Evolutionary conservation across 2,329 filamentous ascomycete species (phyloP).

Genomic region (Cladosporium phlei): DNA sequence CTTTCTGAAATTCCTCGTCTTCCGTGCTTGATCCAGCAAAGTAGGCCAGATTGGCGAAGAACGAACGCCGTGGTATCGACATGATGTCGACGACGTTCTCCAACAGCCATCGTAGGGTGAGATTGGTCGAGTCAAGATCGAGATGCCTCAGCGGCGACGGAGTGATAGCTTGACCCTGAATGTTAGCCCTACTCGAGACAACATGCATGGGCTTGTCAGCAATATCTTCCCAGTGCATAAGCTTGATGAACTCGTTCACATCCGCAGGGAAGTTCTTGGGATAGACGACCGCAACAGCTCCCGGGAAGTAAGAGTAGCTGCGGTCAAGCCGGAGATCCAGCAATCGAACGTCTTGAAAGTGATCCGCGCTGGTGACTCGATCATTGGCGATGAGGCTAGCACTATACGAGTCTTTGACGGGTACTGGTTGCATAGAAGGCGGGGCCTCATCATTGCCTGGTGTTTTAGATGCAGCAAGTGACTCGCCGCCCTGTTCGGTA

Average conservation of each 20-base stretch:
- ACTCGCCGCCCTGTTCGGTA: too few relatives aligned
- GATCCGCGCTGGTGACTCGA: constrained; percentile 66
- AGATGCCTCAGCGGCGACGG: constrained; percentile 37
- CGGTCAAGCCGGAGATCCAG: constrained; percentile 55
- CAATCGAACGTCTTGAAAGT: constrained; percentile 93
- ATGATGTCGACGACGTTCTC: constrained; percentile 83
- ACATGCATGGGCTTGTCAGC: constrained; percentile 67
- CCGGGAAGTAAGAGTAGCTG: constrained; percentile 56
- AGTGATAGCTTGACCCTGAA: constrained; percentile 27
- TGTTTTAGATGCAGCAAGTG: neutral
- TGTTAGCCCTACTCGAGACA: constrained; percentile 27
- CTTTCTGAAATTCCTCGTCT: constrained; percentile 55
- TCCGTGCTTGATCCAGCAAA: constrained; percentile 63
- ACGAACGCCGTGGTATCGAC: constrained; percentile 79
- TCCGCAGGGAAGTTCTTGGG: constrained; percentile 83
- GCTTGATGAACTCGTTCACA: constrained; percentile 68
- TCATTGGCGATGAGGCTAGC: constrained; percentile 62
- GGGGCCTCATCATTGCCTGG: neutral
- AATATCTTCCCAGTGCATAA: constrained; percentile 72
- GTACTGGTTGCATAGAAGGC: constrained; percentile 47
- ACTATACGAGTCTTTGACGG: constrained; percentile 53
- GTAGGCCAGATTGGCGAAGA: constrained; percentile 73
- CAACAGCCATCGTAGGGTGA: constrained; percentile 71
- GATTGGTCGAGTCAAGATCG: constrained; percentile 32
- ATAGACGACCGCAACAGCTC: constrained; percentile 74